These are phyloP conservation scores for Jacaranda mimosifolia DNA, from an alignment of 257 asterid genomes.

Conservation along the genomic window DNA sequence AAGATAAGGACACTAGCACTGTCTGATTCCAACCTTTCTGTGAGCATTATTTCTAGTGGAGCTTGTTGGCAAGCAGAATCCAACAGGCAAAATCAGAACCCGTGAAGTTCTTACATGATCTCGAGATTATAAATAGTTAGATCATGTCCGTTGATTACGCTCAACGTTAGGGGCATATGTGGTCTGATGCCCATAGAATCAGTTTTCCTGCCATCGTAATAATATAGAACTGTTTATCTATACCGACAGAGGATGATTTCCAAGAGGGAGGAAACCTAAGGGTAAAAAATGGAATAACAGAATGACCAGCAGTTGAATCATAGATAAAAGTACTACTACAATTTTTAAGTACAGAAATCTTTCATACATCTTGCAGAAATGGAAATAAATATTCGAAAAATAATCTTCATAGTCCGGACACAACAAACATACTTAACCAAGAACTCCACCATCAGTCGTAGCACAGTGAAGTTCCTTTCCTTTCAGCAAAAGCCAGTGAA, in stretches of 20 bases:
- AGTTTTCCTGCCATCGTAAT: too few species aligned
- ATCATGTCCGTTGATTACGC: not conserved
- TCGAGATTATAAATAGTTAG: not conserved
- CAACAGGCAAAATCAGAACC: too few species aligned
- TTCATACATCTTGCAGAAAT: constrained; percentile 16
- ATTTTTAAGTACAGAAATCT: not conserved
- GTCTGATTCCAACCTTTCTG: not conserved
- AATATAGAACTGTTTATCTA: too few species aligned
- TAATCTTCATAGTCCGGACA: constrained; percentile 10
- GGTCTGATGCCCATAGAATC: not conserved
- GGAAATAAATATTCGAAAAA: constrained; percentile 13
- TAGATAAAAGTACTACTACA: constrained; percentile 15
- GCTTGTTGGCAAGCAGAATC: not conserved
- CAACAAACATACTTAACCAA: not conserved
- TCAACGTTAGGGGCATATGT: not conserved
- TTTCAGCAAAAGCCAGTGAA: constrained; percentile 17
- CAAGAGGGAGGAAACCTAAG: not conserved
- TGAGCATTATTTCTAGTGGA: not conserved
- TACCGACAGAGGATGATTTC: not conserved
- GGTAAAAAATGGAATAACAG: not conserved
- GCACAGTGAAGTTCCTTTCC: not conserved
- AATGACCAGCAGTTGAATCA: not conserved
- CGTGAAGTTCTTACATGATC: not conserved
- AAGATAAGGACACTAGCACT: constrained; percentile 18
- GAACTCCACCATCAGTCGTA: constrained; percentile 17